These are phyloP conservation scores for Protomyces gravidus DNA, from an alignment of 1,139 yeast genomes.

Conservation along the genomic window DNA sequence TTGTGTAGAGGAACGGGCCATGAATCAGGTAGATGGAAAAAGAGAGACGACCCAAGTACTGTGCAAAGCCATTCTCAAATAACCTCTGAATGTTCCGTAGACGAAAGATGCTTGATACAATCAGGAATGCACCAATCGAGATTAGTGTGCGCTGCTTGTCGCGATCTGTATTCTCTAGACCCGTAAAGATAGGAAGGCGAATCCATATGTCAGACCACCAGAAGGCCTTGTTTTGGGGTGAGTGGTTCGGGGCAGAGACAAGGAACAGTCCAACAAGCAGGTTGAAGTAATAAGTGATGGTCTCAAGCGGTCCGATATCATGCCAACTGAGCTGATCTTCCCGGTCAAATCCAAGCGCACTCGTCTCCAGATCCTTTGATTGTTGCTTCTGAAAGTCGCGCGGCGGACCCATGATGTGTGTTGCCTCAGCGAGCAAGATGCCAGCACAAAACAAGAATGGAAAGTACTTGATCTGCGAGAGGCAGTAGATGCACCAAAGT, in stretches of 20 bases:
- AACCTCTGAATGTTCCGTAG: constrained; percentile 5
- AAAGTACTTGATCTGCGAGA: constrained; percentile 21
- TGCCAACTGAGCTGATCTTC: constrained; percentile 1
- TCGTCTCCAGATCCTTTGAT: neutral
- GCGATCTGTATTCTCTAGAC: neutral
- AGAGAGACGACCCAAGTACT: constrained; percentile 12
- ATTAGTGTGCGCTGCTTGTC: neutral
- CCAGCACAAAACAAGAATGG: constrained; percentile 22
- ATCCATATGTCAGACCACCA: constrained; percentile 15
- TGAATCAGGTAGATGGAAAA: constrained; percentile 20
- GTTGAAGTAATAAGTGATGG: neutral
- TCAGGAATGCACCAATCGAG: constrained; percentile 8
- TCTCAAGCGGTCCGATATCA: neutral
- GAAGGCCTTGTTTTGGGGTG: constrained; percentile 15
- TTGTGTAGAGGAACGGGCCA: constrained; percentile 11
- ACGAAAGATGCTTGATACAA: constrained; percentile 10
- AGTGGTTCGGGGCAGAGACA: constrained; percentile 10
- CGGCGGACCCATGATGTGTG: constrained; percentile 5
- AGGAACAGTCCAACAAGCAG: constrained; percentile 14
- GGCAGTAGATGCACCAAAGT: constrained; percentile 23
- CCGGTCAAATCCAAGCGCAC: neutral
- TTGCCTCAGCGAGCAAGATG: constrained; percentile 17
- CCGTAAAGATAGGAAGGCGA: neutral
- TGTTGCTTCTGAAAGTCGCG: neutral
- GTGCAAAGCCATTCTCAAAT: constrained; percentile 11